Evolutionary conservation across 495 filamentous ascomycete genomes (phyloP), one percentile per base, ranked within the genome.

Genomic region (Penicillium paxilli): DNA sequence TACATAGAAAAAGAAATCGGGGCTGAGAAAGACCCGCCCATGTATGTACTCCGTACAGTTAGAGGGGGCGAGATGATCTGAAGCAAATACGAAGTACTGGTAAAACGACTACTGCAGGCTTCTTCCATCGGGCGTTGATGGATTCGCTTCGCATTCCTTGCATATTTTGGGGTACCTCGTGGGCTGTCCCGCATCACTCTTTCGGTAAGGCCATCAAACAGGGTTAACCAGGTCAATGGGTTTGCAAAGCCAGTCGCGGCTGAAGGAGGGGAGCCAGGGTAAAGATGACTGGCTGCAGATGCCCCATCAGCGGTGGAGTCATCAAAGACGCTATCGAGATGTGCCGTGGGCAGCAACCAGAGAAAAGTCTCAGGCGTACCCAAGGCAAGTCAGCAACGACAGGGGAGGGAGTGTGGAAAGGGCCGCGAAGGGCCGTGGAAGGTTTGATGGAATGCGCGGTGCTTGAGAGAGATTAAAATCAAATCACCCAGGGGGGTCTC

Each of bases 391-490:
- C 11, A 32, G 11, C 30, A 40, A 40, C 16, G 49, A 40, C 25
- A 17, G 38, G 26, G 28, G 41, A 52, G 50, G 33, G 37, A 47
- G 17, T 32, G 30, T 55, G 35, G 33, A 40, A 30, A 22, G 17
- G 22, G n/a, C 3, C 47, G 11, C 12, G 23, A 19, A 45, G 24
- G 12, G 28, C 30, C 12, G 42, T 47, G 30, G 44, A 52, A 57
- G 49, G 49, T 6, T 9, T 19, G 28, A 55, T 55, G 25, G 51
- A 59, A 54, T n/a, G n/a, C n/a, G n/a, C n/a, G n/a, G n/a, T n/a
- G n/a, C 44, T 28, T 44, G 44, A 35, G 58, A 56, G 51, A 45
- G 23, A 25, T 26, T 25, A 44, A 37, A 54, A 47, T 47, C 12
- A 45, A 41, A 41, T 21, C 40, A 32, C 8, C 8, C 20, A 7